phyloP scores from a whole-genome alignment of 108 stramenopile genomes.

The Fragilariopsis cylindrus region DNA sequence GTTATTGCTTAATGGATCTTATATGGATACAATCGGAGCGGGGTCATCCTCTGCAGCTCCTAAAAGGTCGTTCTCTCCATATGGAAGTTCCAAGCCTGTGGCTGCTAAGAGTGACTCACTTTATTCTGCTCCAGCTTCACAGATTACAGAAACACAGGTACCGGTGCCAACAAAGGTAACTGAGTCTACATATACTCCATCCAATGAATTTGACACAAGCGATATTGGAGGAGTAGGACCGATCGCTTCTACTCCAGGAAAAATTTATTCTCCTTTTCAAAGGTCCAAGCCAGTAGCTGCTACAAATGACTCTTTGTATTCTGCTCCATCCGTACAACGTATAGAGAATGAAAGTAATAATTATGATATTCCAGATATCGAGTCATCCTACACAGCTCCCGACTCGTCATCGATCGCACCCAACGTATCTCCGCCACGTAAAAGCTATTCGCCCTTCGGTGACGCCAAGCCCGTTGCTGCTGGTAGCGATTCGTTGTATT shows the following conservation, averaged over 20 bases:
- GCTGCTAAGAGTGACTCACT: conserved; percentile 10
- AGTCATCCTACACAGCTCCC: neutral
- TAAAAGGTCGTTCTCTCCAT: conserved; percentile 17
- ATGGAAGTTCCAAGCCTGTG: conserved; percentile 12
- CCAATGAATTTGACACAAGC: neutral
- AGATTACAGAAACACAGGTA: too few species aligned
- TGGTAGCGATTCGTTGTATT: conserved; percentile 4
- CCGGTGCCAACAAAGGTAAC: too few species aligned
- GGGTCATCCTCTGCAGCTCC: neutral
- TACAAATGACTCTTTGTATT: conserved; percentile 9
- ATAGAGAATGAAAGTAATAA: neutral
- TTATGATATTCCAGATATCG: neutral
- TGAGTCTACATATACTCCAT: neutral
- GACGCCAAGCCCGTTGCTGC: conserved; percentile 6
- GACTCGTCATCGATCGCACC: neutral
- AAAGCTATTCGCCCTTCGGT: conserved; percentile 15
- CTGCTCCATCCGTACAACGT: neutral
- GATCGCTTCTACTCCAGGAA: neutral
- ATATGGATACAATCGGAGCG: too few species aligned
- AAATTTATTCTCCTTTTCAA: conserved; percentile 14
- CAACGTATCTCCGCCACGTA: neutral
- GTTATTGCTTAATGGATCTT: too few species aligned
- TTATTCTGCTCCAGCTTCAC: conserved; percentile 8
- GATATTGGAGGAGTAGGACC: neutral
- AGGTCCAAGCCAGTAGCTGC: conserved; percentile 5